Percentiles rank a stretch among this genome's conserved stretches.
phyloP scores from a whole-genome alignment of 2,329 filamentous ascomycete genomes.

The Trichoderma atroviride region DNA sequence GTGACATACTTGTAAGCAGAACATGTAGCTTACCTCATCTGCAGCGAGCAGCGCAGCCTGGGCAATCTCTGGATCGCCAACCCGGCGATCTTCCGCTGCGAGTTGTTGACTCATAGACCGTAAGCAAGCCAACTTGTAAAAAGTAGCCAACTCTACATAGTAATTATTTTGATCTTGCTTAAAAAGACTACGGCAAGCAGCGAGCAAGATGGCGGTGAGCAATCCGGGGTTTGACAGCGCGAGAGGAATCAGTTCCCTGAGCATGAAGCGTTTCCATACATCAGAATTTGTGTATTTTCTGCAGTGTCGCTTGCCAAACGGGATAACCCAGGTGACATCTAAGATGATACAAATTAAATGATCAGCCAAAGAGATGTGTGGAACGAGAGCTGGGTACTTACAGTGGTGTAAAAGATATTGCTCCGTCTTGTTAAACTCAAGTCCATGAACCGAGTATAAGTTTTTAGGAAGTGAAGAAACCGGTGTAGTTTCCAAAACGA shows the following conservation, averaged over 20 bases:
- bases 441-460: not conserved
- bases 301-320: constrained; percentile 15
- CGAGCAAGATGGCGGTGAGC: constrained; percentile 8
- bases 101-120: constrained; percentile 17
- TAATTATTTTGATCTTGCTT: not conserved
- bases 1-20: too few species aligned
- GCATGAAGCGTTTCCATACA: constrained; percentile 15
- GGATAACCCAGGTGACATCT: constrained; percentile 13
- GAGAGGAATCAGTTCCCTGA: constrained; percentile 8
- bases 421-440: not conserved
- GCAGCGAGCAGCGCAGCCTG: constrained; percentile 13
- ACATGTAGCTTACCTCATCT: constrained; percentile 7
- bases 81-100: not conserved
- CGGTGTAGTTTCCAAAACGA: not conserved
- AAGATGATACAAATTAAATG: not conserved
- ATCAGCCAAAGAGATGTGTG: not conserved
- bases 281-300: constrained; percentile 10
- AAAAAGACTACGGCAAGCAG: constrained; percentile 23
- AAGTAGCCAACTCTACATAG: constrained; percentile 2
- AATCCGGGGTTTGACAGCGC: constrained; percentile 9
- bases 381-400: not conserved
- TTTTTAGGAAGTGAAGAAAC: not conserved
- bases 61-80: constrained; percentile 8
- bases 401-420: constrained; percentile 18
- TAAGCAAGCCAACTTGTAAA: constrained; percentile 8